Percentiles rank a stretch among this genome's conserved stretches.
phyloP scores from a whole-genome alignment of 2,329 filamentous ascomycete genomes.

The Epicoccum nigrum region DNA sequence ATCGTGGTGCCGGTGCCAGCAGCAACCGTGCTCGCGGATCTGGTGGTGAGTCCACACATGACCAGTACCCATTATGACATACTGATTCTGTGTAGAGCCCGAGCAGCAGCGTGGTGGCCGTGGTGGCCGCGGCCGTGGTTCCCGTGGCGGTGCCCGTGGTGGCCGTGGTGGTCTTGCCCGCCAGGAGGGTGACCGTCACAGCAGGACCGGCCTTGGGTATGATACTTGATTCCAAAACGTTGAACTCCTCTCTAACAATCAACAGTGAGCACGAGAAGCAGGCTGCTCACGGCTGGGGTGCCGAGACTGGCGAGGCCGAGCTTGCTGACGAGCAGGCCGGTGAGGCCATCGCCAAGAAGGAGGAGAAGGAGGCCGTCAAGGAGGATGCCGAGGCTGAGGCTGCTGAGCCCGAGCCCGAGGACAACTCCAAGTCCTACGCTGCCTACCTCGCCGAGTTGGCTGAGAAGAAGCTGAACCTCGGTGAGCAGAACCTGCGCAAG shows the following conservation, averaged over 20 bases:
- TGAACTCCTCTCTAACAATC: constrained; percentile 22
- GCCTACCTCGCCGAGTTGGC: constrained; percentile 82
- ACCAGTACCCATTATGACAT: background rate
- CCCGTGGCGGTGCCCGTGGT: constrained; percentile 56
- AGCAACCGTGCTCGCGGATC: constrained; percentile 77
- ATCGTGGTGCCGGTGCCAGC: constrained; percentile 79
- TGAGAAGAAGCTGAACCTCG: constrained; percentile 77
- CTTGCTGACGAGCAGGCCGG: constrained; percentile 90
- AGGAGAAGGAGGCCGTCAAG: constrained; percentile 70
- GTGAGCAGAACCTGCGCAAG: constrained; percentile 75
- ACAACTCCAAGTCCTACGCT: constrained; percentile 88
- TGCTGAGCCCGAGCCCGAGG: constrained; percentile 67
- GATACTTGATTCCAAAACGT: constrained; percentile 25
- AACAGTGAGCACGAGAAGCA: constrained; percentile 81
- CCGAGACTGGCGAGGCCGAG: constrained; percentile 79
- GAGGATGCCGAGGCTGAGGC: constrained; percentile 49
- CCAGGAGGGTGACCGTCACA: constrained; percentile 66
- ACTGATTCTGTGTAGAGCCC: constrained; percentile 28
- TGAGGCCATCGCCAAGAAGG: constrained; percentile 83
- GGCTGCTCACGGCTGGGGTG: constrained; percentile 88
- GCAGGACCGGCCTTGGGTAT: constrained; percentile 65
- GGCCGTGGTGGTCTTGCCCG: constrained; percentile 43
- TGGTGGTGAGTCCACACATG: constrained; percentile 36
- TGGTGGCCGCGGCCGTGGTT: constrained; percentile 56
- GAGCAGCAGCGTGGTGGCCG: constrained; percentile 31